phyloP scores from a whole-genome alignment of 1,139 yeast species.

The Kodamaea ohmeri region DNA sequence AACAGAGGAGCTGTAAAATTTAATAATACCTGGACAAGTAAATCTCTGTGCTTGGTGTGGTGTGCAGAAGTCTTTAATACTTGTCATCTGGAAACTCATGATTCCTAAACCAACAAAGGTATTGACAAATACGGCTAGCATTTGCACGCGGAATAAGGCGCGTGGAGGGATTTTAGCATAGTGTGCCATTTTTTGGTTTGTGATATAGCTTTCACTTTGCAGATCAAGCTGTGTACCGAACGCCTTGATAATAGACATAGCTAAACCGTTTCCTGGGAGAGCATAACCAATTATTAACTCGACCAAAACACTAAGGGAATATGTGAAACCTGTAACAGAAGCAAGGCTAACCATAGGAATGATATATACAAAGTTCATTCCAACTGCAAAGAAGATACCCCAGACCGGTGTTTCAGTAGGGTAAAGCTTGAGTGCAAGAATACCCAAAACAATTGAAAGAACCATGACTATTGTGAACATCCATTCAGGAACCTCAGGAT shows the following conservation, averaged over 20 bases:
- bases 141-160: slow-evolving; percentile 32
- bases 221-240: slow-evolving; percentile 25
- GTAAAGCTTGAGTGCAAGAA: slow-evolving; percentile 17
- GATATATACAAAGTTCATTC: slow-evolving; percentile 20
- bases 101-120: slow-evolving; percentile 25
- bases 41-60: slow-evolving; percentile 26
- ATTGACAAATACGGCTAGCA: slow-evolving; percentile 27
- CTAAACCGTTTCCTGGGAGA: slow-evolving; percentile 21
- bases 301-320: slow-evolving; percentile 20
- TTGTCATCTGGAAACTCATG: slow-evolving; percentile 29
- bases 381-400: slow-evolving; percentile 22
- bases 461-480: slow-evolving; percentile 14
- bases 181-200: slow-evolving; percentile 36
- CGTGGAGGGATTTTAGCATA: slow-evolving; percentile 33
- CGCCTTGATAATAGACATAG: slow-evolving; percentile 19
- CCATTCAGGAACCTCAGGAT: slow-evolving; percentile 20
- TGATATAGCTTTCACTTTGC: slow-evolving; percentile 35
- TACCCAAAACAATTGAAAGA: slow-evolving; percentile 15
- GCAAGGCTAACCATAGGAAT: slow-evolving; percentile 17
- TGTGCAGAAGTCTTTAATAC: slow-evolving; percentile 27
- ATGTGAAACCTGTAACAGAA: slow-evolving; percentile 19
- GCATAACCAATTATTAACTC: slow-evolving; percentile 21
- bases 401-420: slow-evolving; percentile 22
- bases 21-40: slow-evolving; percentile 33
- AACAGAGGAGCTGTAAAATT: slow-evolving; percentile 31